phyloP scores from a whole-genome alignment of 139 green algal genomes.

The Eudorina sp. region DNA sequence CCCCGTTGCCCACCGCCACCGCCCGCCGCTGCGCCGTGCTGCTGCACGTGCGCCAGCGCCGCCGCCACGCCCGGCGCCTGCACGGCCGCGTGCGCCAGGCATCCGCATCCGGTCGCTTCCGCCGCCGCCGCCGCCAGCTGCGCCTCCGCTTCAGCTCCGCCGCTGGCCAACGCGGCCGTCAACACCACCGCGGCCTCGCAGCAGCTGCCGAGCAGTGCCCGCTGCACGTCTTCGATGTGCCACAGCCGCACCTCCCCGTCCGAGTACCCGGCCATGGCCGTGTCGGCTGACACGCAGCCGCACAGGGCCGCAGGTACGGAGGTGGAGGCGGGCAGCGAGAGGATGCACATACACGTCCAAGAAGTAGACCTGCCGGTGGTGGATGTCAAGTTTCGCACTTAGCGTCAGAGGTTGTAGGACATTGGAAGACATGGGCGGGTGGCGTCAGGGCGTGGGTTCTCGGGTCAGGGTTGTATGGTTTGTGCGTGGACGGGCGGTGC shows the following conservation, averaged over 20 bases:
- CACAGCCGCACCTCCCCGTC: constrained; percentile 65
- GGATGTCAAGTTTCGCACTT: no score
- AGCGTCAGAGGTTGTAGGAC: no score
- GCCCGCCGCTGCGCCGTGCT: constrained; percentile 19
- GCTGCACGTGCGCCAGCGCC: constrained; percentile 26
- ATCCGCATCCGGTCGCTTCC: constrained; percentile 20
- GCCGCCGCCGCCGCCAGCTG: neutral
- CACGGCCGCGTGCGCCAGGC: neutral
- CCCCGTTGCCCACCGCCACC: neutral
- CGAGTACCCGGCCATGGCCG: constrained; percentile 51
- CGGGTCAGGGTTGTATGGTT: no score
- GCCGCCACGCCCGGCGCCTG: neutral
- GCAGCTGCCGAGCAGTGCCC: constrained; percentile 30
- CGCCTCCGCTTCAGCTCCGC: constrained; percentile 4
- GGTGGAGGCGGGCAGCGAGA: constrained; percentile 44
- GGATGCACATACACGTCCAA: constrained; percentile 53
- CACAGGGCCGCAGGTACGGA: constrained; percentile 43
- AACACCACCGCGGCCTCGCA: constrained; percentile 5
- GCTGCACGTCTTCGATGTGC: constrained; percentile 53
- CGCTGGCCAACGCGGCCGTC: neutral
- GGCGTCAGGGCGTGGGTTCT: no score
- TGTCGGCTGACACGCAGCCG: constrained; percentile 19
- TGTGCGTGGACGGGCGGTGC: no score
- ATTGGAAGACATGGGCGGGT: no score
- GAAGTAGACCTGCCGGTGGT: constrained; percentile 23